Evolutionary conservation across 2,329 filamentous ascomycete genomes (phyloP), one percentile per base, ranked within the genome.

Genomic region (Claviceps arundinis): DNA sequence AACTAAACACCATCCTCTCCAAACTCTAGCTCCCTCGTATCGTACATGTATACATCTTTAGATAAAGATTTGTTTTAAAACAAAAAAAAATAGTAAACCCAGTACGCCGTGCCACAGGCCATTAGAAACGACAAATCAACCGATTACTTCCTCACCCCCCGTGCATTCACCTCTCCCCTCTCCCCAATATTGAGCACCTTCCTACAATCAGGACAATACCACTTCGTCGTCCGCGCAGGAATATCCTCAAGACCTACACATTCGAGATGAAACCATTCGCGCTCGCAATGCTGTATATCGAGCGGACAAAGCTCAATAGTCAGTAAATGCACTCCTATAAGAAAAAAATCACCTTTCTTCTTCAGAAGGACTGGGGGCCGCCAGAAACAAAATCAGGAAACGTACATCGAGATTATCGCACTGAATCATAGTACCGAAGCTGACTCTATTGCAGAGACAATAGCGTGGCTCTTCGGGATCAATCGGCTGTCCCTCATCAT

Each of bases 191-290:
- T 79, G 37, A 84, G 67, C 34, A 75, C 68, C 55, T 78, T 76
- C 42, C 82, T 73, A 62, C 87, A 93, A 48, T 88, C 81, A 1
- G 85, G 85, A 65, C 87, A 93, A 61, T 89, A 93, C 87, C 87
- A 93, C 66, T 89, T 89, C 2, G 83, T 83, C 37, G 84, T 85
- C 17, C 85, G 74, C 2, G 82, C 77, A 11, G 87, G 86, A 54
- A 86, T 79, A 24, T 82, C 75, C 11, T 74, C 72, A 37, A 93
- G 71, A 5, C 76, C 81, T 5, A 93, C 84, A 61, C 87, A 93
- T 56, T 82, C 80, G 42, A 93, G 74, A 63, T 93, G 87, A 65
- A 91, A 93, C 87, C 87, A 93, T 66, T 91, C 86, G 56, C 81
- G 81, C 59, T 87, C 82, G 69, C 87, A 93, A 68, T 85, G 71